Conservation (phyloP, 352 stramenopile species). For the Phytophthora nicotianae region DNA sequence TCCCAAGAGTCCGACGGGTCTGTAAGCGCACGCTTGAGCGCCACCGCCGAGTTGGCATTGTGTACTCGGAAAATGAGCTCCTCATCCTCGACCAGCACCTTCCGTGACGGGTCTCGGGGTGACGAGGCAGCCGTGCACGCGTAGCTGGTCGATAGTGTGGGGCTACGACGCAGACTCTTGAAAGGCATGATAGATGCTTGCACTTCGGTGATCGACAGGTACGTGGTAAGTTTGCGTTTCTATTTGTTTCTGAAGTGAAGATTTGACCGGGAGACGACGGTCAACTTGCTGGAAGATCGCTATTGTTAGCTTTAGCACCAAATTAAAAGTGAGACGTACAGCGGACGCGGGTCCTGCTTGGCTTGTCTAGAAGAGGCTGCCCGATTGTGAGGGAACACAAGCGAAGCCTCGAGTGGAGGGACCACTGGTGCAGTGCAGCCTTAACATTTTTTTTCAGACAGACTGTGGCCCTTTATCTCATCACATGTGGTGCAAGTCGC, state of each 20-base stretch:
- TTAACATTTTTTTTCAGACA: slow-evolving; percentile 4
- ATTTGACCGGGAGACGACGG: background rate
- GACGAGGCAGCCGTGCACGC: slow-evolving; percentile 16
- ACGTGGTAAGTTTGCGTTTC: slow-evolving; percentile 15
- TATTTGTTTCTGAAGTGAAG: slow-evolving; percentile 27
- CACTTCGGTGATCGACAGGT: slow-evolving; percentile 15
- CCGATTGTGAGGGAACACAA: slow-evolving; percentile 23
- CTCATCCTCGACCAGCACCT: slow-evolving; percentile 32
- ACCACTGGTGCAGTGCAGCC: background rate
- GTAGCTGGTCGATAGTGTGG: slow-evolving; percentile 14
- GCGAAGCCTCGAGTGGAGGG: slow-evolving; percentile 2
- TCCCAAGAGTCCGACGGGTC: slow-evolving; percentile 30
- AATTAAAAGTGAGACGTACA: slow-evolving; percentile 15
- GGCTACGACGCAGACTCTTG: slow-evolving; percentile 12
- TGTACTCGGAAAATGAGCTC: slow-evolving; percentile 34
- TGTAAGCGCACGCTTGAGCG: slow-evolving; percentile 29
- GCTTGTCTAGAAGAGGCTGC: too few species aligned
- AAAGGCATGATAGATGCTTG: slow-evolving; percentile 28
- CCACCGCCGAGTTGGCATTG: slow-evolving; percentile 10
- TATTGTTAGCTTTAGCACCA: background rate
- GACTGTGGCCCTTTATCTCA: slow-evolving; percentile 11
- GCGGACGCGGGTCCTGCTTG: background rate
- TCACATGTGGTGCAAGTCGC: slow-evolving; percentile 6
- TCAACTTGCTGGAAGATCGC: background rate
- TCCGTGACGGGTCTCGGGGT: slow-evolving; percentile 10